Percentiles rank a stretch among this genome's conserved stretches.
Conservation (phyloP, 495 filamentous ascomycete species). For the Lepraria neglecta region DNA sequence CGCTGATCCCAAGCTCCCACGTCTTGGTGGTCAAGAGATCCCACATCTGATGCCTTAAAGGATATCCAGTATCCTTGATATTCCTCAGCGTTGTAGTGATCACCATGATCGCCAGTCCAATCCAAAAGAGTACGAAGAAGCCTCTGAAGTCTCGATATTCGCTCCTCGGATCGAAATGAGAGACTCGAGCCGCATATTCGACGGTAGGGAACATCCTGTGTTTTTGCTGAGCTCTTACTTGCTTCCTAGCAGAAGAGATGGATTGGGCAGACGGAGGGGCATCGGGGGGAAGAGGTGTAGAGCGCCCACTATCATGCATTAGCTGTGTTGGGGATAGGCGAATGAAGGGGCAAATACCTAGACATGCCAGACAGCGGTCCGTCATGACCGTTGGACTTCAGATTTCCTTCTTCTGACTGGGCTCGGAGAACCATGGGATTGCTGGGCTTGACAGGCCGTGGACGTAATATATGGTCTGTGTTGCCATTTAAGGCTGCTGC, state of each 20-base stretch:
- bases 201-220: constrained; percentile 92
- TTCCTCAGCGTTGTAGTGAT: constrained; percentile 87
- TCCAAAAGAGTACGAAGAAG: constrained; percentile 98
- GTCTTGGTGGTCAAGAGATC: constrained; percentile 77
- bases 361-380: constrained; percentile 25
- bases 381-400: constrained; percentile 23
- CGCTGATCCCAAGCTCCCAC: constrained; percentile 77
- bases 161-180: constrained; percentile 89
- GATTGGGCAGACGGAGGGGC: constrained; percentile 84
- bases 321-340: background rate
- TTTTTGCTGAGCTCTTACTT: constrained; percentile 73
- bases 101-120: constrained; percentile 92
- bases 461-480: constrained; percentile 35
- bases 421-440: constrained; percentile 36
- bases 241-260: constrained; percentile 75
- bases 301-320: constrained; percentile 57
- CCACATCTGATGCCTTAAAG: constrained; percentile 79
- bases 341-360: constrained; percentile 14
- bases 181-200: constrained; percentile 85
- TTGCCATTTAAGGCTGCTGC: constrained; percentile 18
- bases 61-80: constrained; percentile 86
- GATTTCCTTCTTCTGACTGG: constrained; percentile 28
- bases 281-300: constrained; percentile 85
- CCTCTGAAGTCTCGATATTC: constrained; percentile 92
- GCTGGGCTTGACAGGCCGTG: constrained; percentile 36